Percentiles rank a stretch among this genome's conserved stretches.
phyloP scores from a whole-genome alignment of 345 rosid genomes.

The Gossypium ekmanianum region DNA sequence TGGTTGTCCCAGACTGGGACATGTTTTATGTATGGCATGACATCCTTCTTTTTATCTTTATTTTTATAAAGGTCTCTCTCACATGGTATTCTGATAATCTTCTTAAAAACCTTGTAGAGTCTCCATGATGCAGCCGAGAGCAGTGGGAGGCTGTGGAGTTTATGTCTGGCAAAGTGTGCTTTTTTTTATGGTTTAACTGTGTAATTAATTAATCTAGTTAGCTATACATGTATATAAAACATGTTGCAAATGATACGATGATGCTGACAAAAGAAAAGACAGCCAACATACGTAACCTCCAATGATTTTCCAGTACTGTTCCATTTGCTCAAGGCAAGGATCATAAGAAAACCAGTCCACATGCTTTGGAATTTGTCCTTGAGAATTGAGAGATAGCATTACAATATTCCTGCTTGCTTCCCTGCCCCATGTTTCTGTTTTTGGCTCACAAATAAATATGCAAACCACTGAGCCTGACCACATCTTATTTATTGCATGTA shows the following conservation, averaged over 20 bases:
- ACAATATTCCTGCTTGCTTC: background rate
- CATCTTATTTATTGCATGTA: background rate
- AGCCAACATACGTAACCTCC: background rate
- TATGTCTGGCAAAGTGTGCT: constrained; percentile 37
- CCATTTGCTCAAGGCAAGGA: no score
- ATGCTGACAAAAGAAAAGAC: background rate
- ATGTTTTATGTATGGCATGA: constrained; percentile 46
- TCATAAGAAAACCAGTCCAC: no score
- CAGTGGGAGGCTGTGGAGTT: constrained; percentile 56
- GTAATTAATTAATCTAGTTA: background rate
- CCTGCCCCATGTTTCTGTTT: background rate
- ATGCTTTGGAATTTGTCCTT: background rate
- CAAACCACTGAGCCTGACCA: background rate
- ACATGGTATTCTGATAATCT: background rate
- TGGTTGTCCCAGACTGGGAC: constrained; percentile 59
- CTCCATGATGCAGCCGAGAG: constrained; percentile 61
- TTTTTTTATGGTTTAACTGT: background rate
- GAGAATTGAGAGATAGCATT: background rate
- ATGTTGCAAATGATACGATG: background rate
- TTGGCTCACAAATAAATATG: background rate
- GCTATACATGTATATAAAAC: background rate
- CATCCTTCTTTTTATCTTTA: background rate
- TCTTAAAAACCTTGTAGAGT: constrained; percentile 34
- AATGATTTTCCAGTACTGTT: no score
- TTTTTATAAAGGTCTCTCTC: background rate